phyloP scores from a whole-genome alignment of 169 alveolate genomes.

The Cryptosporidium viatorum region DNA sequence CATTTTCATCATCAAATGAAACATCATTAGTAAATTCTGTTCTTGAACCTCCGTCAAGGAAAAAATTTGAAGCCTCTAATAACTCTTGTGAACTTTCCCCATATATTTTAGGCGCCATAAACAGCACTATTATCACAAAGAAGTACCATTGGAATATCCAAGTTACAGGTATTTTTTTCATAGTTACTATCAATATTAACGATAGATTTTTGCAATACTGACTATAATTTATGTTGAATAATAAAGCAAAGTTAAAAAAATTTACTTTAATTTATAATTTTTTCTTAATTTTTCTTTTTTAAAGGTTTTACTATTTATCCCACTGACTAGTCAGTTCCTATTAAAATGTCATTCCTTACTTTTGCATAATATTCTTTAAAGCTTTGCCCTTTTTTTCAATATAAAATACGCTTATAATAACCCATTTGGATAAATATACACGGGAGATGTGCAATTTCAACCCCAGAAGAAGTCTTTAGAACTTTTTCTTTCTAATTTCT shows the following conservation, averaged over 20 bases:
- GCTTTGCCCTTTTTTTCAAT: background rate
- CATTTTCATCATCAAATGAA: background rate
- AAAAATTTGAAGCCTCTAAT: background rate
- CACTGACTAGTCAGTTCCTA: background rate
- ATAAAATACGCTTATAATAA: background rate
- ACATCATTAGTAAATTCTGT: background rate
- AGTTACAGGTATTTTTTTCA: background rate
- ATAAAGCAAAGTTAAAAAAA: background rate
- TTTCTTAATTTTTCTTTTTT: background rate
- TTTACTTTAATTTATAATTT: background rate
- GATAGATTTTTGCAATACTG: background rate
- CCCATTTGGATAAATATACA: background rate
- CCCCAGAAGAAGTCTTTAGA: background rate
- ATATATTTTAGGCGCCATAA: background rate
- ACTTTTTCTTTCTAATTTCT: background rate
- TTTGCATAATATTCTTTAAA: background rate
- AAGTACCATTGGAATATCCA: background rate
- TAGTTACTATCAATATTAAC: background rate
- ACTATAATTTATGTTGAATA: background rate
- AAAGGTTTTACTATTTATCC: background rate
- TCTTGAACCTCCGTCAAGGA: background rate
- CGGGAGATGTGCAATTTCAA: background rate
- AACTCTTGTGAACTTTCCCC: background rate
- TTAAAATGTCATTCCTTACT: conserved; percentile 12
- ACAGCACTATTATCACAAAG: background rate